These are phyloP conservation scores for Alternaria sp. DNA, from an alignment of 2,329 filamentous ascomycete genomes.

Conservation along the genomic window DNA sequence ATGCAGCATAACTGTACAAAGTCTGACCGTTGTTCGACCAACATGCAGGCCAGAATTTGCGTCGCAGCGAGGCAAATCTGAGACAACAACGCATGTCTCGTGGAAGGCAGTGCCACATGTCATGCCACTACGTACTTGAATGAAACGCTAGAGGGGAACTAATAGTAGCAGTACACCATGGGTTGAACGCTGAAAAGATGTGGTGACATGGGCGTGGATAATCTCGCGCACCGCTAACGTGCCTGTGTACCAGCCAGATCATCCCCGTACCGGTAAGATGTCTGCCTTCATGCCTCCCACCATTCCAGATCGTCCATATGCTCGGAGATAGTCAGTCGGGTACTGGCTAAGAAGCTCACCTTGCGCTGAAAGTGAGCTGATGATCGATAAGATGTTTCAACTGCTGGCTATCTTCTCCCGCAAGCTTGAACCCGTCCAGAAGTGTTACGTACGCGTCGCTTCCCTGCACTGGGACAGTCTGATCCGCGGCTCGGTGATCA, in stretches of 20 bases:
- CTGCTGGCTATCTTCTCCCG: too few species aligned
- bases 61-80: not conserved
- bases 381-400: not conserved
- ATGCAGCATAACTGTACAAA: too few species aligned
- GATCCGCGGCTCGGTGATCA: too few species aligned
- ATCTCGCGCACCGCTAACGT: not conserved
- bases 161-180: not conserved
- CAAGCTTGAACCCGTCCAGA: too few species aligned
- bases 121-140: not conserved
- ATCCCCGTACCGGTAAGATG: not conserved
- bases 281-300: not conserved
- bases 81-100: not conserved
- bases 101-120: not conserved
- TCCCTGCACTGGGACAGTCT: too few species aligned
- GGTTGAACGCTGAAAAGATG: not conserved
- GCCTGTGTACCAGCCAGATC: not conserved
- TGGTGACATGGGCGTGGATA: not conserved
- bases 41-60: too few species aligned
- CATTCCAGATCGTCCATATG: not conserved
- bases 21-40: too few species aligned
- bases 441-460: too few species aligned
- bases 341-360: not conserved
- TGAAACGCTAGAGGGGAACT: not conserved
- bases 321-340: not conserved
- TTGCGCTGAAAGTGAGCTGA: not conserved